Conservation (phyloP, 176 grass and related monocot species). For the Poa annua region DNA sequence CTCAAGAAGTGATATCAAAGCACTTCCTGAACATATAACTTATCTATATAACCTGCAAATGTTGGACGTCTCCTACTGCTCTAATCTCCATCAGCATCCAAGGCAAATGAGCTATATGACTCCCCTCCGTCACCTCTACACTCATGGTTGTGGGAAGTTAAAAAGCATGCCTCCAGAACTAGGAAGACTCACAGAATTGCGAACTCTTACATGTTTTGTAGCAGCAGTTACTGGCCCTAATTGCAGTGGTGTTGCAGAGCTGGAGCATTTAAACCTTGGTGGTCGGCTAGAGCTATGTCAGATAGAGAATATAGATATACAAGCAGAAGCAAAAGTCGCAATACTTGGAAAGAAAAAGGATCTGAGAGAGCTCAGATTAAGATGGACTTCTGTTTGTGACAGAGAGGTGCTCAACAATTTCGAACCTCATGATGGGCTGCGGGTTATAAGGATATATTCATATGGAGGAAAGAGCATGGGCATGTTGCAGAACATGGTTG, state of each 20-base stretch:
- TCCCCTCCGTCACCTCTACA: slow-evolving; percentile 3
- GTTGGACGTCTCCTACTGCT: fast-evolving
- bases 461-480: neutral
- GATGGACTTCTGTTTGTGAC: neutral
- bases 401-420: neutral
- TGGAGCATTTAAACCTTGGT: neutral
- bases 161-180: neutral
- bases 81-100: fast-evolving
- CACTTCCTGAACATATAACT: neutral
- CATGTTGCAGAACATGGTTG: neutral
- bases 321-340: neutral
- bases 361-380: neutral
- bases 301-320: neutral
- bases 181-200: neutral
- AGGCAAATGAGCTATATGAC: slow-evolving; percentile 1
- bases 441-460: neutral
- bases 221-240: no score
- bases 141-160: fast-evolving
- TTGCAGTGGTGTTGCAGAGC: neutral
- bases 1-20: fast-evolving
- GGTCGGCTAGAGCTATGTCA: no score
- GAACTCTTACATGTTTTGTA: neutral
- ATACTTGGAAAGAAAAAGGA: neutral
- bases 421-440: neutral
- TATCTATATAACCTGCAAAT: neutral